Evolutionary conservation across 441 rosid species (phyloP).

Genomic region (Populus hybrid): DNA sequence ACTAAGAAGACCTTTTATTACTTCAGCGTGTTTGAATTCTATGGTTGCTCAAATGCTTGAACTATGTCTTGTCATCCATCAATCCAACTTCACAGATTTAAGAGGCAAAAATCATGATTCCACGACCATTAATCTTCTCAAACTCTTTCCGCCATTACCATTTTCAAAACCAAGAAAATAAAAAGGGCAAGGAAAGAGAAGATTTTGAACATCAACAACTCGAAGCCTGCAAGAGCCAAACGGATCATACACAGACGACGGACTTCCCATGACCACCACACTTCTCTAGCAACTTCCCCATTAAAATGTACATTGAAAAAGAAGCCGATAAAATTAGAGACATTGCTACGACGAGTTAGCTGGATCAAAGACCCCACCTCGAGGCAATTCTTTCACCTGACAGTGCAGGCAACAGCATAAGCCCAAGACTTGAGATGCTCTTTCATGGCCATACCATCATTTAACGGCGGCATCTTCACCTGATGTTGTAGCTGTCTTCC

Average conservation of each 20-base stretch:
- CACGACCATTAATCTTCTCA: neutral
- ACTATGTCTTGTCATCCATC: neutral
- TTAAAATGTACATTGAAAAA: neutral
- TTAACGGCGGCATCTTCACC: constrained; percentile 40
- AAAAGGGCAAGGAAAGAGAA: neutral
- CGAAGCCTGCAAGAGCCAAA: neutral
- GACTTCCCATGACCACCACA: neutral
- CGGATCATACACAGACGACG: neutral
- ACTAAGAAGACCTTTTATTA: too few species aligned
- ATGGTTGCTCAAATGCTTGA: neutral
- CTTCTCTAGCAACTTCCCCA: neutral
- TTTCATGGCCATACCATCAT: constrained; percentile 56
- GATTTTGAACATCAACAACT: neutral
- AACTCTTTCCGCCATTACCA: neutral
- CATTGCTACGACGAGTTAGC: neutral
- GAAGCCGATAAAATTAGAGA: neutral
- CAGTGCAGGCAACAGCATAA: constrained; percentile 48
- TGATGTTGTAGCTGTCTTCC: neutral
- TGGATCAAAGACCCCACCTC: neutral
- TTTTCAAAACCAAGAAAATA: neutral
- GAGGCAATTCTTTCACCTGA: constrained; percentile 22
- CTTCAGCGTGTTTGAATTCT: too few species aligned
- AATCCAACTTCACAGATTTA: too few species aligned
- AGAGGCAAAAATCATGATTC: too few species aligned
- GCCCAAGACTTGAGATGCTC: constrained; percentile 66